Conservation (phyloP, 371 early-diverging fungal genomes). For the Mortierella sp. region DNA sequence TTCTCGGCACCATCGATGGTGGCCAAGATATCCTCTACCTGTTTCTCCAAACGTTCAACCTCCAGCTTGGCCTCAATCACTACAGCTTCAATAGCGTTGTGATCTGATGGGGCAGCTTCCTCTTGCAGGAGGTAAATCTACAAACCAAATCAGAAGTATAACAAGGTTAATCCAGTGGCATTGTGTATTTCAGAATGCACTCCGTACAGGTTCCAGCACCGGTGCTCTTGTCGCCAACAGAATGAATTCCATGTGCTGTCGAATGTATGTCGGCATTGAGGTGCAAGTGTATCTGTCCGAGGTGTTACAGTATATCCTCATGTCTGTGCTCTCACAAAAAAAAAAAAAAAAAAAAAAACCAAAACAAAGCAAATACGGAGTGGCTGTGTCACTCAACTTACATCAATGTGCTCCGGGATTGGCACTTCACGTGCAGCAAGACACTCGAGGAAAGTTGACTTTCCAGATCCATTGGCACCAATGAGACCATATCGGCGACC, state of each 20-base stretch:
- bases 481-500: conserved; percentile 98
- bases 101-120: conserved; percentile 94
- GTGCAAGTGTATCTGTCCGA: background rate
- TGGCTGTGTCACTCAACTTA: conserved; percentile 57
- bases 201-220: no score
- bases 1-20: conserved; percentile 89
- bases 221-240: no score
- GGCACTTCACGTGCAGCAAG: conserved; percentile 95
- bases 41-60: conserved; percentile 89
- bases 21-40: conserved; percentile 89
- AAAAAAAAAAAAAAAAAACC: background rate
- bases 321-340: background rate
- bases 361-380: background rate
- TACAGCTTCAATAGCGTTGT: conserved; percentile 93
- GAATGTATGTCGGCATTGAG: background rate
- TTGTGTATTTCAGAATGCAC: background rate
- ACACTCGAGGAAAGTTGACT: conserved; percentile 96
- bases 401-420: conserved; percentile 97
- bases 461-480: conserved; percentile 98
- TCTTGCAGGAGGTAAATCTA: conserved; percentile 93
- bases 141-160: background rate
- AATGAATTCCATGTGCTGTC: background rate
- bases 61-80: conserved; percentile 92
- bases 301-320: background rate
- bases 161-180: background rate